phyloP scores from a whole-genome alignment of 495 filamentous ascomycete species.

The Penicillium lagena region DNA sequence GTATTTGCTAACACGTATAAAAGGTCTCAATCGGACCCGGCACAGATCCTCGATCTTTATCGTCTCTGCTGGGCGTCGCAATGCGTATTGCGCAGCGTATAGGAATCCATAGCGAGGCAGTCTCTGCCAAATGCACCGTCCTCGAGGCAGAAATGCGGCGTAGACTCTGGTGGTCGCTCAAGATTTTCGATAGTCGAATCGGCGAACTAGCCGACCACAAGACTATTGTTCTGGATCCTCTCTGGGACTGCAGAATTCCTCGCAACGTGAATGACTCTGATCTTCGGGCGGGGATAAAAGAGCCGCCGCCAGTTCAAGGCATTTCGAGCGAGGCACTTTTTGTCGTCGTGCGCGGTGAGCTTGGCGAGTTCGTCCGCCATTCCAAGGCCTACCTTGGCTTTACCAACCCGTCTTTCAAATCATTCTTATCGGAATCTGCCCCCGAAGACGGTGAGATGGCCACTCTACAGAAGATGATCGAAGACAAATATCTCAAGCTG shows the following conservation, averaged over 20 bases:
- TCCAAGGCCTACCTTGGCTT: constrained; percentile 44
- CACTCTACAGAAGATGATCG: constrained; percentile 34
- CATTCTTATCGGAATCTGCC: constrained; percentile 3
- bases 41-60: constrained; percentile 46
- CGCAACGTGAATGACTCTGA: constrained; percentile 53
- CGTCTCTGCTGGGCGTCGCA: constrained; percentile 46
- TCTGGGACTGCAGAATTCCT: constrained; percentile 49
- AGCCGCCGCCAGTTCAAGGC: constrained; percentile 22
- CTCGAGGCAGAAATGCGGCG: constrained; percentile 54
- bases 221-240: constrained; percentile 30
- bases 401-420: constrained; percentile 37
- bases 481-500: constrained; percentile 39
- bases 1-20: background rate
- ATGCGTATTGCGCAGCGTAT: constrained; percentile 50
- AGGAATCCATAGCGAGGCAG: constrained; percentile 43
- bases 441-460: constrained; percentile 23
- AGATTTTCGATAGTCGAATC: constrained; percentile 46
- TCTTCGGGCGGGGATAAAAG: constrained; percentile 44
- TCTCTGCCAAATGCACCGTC: constrained; percentile 16
- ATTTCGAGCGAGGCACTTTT: constrained; percentile 46
- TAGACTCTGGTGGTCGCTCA: constrained; percentile 54
- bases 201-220: constrained; percentile 37
- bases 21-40: constrained; percentile 42
- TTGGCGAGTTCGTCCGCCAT: constrained; percentile 44
- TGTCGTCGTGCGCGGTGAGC: constrained; percentile 40